A percentile compares a stretch with the other conserved stretches of the same genome.
phyloP scores from a whole-genome alignment of 2,329 filamentous ascomycete species.

The Epichloe gansuensis region DNA sequence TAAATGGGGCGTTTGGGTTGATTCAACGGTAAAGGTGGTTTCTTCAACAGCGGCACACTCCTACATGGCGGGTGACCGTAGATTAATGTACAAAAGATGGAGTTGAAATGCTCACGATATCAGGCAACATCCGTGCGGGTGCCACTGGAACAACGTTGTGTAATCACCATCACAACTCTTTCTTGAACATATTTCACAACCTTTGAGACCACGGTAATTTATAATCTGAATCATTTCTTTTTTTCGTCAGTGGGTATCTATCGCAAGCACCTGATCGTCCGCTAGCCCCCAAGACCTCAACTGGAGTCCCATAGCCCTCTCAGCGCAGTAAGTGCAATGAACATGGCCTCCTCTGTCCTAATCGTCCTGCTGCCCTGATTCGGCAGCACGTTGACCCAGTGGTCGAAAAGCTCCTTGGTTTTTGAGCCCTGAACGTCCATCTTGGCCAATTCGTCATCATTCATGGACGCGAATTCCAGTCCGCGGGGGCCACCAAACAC shows the following conservation, averaged over 20 bases:
- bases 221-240: not conserved
- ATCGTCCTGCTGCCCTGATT: constrained; percentile 74
- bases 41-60: constrained; percentile 16
- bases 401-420: constrained; percentile 64
- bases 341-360: constrained; percentile 71
- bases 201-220: too few species aligned
- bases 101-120: not conserved
- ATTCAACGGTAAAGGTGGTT: constrained; percentile 18
- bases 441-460: constrained; percentile 40
- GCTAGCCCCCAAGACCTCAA: not conserved
- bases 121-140: too few species aligned
- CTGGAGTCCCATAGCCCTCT: constrained; percentile 40
- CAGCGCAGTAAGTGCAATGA: constrained; percentile 61
- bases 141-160: not conserved
- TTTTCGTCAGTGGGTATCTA: constrained; percentile 4
- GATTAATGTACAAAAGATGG: not conserved
- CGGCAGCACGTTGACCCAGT: constrained; percentile 72
- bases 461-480: constrained; percentile 61
- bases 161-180: not conserved
- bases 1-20: constrained; percentile 8
- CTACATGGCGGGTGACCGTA: not conserved
- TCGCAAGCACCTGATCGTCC: constrained; percentile 1
- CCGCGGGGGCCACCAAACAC: constrained; percentile 75
- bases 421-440: constrained; percentile 53
- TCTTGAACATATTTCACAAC: too few species aligned